These are phyloP conservation scores for Chlamydomonas urium DNA, from an alignment of 139 green algal genomes.

Conservation along the genomic window DNA sequence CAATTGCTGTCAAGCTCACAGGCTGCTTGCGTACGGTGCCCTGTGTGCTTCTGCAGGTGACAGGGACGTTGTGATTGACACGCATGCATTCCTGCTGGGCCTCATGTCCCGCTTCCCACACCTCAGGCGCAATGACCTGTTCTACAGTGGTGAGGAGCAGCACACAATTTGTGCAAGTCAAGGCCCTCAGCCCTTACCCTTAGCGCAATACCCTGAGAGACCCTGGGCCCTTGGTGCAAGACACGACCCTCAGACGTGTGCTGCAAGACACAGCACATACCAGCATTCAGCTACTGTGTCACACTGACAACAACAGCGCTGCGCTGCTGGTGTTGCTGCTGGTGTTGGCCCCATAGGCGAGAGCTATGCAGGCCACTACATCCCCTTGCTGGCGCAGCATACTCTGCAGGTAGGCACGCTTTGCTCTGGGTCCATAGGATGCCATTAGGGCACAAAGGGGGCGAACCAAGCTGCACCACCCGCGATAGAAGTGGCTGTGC, in stretches of 20 bases:
- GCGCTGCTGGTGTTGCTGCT: neutral
- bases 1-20: too few relatives aligned
- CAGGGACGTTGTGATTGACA: slow-evolving; percentile 63
- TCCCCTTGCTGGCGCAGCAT: slow-evolving; percentile 58
- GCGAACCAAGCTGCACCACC: neutral
- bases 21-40: too few relatives aligned
- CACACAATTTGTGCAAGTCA: neutral
- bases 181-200: neutral
- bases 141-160: slow-evolving; percentile 35
- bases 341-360: slow-evolving; percentile 18
- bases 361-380: slow-evolving; percentile 67
- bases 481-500: neutral
- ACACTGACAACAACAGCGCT: neutral
- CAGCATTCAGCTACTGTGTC: neutral
- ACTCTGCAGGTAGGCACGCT: slow-evolving; percentile 39
- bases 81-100: slow-evolving; percentile 54
- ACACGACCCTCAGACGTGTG: neutral
- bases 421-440: neutral
- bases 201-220: neutral
- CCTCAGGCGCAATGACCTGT: slow-evolving; percentile 44
- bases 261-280: neutral
- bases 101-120: slow-evolving; percentile 69
- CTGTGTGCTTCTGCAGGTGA: too few relatives aligned
- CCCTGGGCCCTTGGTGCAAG: neutral
- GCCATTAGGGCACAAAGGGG: neutral